These are phyloP conservation scores for Rubroshorea leprosula DNA, from an alignment of 345 rosid genomes.

Conservation along the genomic window DNA sequence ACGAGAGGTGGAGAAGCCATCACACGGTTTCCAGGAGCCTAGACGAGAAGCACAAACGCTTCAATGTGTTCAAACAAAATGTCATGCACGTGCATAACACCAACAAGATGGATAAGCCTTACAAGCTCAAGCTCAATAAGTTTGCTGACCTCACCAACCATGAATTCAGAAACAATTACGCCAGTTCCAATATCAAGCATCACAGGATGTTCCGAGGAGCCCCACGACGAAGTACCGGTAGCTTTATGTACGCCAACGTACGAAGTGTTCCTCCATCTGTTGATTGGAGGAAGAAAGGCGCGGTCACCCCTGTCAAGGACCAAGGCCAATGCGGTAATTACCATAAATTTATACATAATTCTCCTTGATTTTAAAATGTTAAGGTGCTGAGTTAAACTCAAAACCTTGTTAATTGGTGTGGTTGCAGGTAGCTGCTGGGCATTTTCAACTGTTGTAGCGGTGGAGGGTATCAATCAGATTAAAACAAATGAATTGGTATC, in stretches of 20 bases:
- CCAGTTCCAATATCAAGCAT: conserved; percentile 73
- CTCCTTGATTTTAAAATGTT: background rate
- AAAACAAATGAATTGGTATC: conserved; percentile 49
- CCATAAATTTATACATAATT: background rate
- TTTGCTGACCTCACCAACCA: conserved; percentile 83
- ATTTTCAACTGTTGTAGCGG: conserved; percentile 64
- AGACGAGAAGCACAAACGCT: conserved; percentile 55
- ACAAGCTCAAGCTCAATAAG: conserved; percentile 78
- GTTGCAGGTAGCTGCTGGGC: conserved; percentile 79
- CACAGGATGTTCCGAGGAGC: conserved; percentile 51
- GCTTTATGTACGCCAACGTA: conserved; percentile 58
- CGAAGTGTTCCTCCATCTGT: conserved; percentile 34
- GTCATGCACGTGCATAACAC: conserved; percentile 62
- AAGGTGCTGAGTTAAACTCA: background rate
- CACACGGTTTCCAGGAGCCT: conserved; percentile 64
- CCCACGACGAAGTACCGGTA: conserved; percentile 22
- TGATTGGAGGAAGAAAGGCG: conserved; percentile 82
- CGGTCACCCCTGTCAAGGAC: conserved; percentile 66
- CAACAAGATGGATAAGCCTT: conserved; percentile 63
- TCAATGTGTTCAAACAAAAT: conserved; percentile 77
- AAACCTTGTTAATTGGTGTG: background rate
- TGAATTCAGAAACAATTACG: conserved; percentile 51
- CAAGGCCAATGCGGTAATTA: conserved; percentile 81
- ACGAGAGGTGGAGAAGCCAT: conserved; percentile 86
- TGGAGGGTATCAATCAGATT: conserved; percentile 65